Evolutionary conservation across 345 rosid species (phyloP).

Genomic region (Pistacia atlantica): DNA sequence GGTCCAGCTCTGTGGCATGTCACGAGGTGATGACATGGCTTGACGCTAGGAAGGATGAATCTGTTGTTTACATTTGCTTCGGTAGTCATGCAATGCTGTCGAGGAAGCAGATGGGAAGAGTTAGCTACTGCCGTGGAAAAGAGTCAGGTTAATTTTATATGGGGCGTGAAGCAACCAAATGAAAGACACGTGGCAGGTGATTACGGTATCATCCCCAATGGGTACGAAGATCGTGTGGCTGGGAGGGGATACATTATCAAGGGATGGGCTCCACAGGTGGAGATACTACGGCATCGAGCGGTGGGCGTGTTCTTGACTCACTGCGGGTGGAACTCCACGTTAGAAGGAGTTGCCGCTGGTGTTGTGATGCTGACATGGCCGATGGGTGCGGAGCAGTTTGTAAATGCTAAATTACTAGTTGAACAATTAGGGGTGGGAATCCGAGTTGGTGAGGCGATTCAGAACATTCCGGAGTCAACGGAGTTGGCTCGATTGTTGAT

Average conservation of each 20-base stretch:
- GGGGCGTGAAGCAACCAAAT: neutral
- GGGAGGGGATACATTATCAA: slow-evolving; percentile 14
- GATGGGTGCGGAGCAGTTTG: slow-evolving; percentile 38
- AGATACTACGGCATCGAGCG: slow-evolving; percentile 9
- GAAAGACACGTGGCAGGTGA: neutral
- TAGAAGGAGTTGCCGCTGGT: slow-evolving; percentile 32
- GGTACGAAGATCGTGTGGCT: slow-evolving; percentile 18
- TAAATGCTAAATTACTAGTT: slow-evolving; percentile 31
- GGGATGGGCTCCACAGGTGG: slow-evolving; percentile 24
- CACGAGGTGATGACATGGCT: slow-evolving; percentile 24
- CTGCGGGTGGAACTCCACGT: slow-evolving; percentile 20
- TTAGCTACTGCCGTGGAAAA: slow-evolving; percentile 15
- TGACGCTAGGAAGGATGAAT: neutral
- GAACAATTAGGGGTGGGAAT: slow-evolving; percentile 24
- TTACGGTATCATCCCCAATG: neutral
- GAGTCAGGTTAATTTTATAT: slow-evolving; percentile 11
- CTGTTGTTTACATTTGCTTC: slow-evolving; percentile 18
- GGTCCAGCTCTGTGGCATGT: slow-evolving; percentile 25
- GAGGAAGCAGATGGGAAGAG: neutral
- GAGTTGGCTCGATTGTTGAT: slow-evolving; percentile 33
- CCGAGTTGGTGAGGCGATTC: slow-evolving; percentile 35
- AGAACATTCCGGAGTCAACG: slow-evolving; percentile 26
- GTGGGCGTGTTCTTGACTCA: slow-evolving; percentile 20
- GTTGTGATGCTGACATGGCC: slow-evolving; percentile 48
- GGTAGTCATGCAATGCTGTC: slow-evolving; percentile 16